Conservation (phyloP, 2,329 filamentous ascomycete genomes). For the Hymenoscyphus repandus region DNA sequence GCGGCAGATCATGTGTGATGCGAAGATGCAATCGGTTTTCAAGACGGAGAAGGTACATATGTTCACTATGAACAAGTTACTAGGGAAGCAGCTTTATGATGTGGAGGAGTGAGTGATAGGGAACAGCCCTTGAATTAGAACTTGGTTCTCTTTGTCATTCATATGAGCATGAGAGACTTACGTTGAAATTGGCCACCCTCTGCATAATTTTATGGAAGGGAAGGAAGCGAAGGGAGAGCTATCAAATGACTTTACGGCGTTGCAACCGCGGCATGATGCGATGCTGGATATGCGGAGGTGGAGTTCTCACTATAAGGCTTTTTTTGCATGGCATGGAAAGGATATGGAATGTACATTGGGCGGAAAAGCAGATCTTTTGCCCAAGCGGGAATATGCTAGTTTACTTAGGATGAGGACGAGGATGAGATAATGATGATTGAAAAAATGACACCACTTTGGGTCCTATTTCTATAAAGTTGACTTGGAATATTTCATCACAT, state of each 20-base stretch:
- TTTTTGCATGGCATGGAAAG: neutral
- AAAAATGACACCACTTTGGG: too few species aligned
- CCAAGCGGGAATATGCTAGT: too few species aligned
- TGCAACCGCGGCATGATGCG: neutral
- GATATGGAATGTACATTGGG: too few species aligned
- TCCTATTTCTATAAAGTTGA: too few species aligned
- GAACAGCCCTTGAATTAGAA: neutral
- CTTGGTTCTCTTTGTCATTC: neutral
- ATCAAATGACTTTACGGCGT: neutral
- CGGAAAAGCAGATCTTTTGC: too few species aligned
- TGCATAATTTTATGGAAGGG: too few species aligned
- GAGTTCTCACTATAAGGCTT: neutral
- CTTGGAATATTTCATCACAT: too few species aligned
- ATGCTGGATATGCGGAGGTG: neutral
- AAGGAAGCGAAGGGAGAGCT: too few species aligned
- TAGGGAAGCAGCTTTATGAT: constrained; percentile 84
- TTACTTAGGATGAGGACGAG: neutral
- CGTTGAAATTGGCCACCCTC: too few species aligned
- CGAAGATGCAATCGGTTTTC: constrained; percentile 86
- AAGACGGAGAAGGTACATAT: constrained; percentile 89
- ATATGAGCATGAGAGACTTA: too few species aligned
- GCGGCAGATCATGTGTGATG: constrained; percentile 89
- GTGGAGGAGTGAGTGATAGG: constrained; percentile 55
- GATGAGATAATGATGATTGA: neutral
- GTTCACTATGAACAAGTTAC: constrained; percentile 99